Conservation (phyloP, 108 stramenopile genomes). For the Cyclotella baltica region DNA sequence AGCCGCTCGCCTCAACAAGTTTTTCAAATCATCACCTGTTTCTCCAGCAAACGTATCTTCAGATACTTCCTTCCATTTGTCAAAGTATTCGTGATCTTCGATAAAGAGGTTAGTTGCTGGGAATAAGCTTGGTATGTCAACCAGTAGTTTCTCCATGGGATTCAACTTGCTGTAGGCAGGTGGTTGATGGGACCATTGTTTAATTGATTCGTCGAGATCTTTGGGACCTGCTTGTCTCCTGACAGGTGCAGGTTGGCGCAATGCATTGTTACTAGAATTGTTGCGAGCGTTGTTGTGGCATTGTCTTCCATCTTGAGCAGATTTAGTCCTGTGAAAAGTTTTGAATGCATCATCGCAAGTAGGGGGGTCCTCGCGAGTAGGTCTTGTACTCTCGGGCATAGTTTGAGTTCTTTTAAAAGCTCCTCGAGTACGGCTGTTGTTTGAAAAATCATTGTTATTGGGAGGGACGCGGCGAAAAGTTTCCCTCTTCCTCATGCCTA, state of each 20-base stretch:
- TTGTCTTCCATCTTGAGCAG: background rate
- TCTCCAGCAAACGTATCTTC: constrained; percentile 38
- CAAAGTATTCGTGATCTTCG: constrained; percentile 55
- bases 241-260: constrained; percentile 11
- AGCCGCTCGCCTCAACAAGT: constrained; percentile 38
- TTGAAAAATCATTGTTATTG: background rate
- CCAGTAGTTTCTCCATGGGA: constrained; percentile 42
- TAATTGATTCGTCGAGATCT: constrained; percentile 21
- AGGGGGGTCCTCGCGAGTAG: background rate
- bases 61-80: constrained; percentile 51
- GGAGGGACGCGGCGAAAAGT: background rate
- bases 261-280: background rate
- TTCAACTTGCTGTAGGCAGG: constrained; percentile 17
- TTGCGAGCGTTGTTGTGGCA: background rate
- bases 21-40: constrained; percentile 43
- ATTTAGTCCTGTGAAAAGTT: background rate
- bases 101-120: constrained; percentile 31
- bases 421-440: background rate
- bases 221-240: background rate
- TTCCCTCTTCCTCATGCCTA: background rate
- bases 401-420: background rate
- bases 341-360: background rate
- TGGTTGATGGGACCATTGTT: constrained; percentile 40
- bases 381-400: too few species aligned
- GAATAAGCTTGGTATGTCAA: constrained; percentile 32